A percentile compares a stretch with the other conserved stretches of the same genome.
Conservation (phyloP, 345 rosid species). For the Euphorbia pulcherrima region DNA sequence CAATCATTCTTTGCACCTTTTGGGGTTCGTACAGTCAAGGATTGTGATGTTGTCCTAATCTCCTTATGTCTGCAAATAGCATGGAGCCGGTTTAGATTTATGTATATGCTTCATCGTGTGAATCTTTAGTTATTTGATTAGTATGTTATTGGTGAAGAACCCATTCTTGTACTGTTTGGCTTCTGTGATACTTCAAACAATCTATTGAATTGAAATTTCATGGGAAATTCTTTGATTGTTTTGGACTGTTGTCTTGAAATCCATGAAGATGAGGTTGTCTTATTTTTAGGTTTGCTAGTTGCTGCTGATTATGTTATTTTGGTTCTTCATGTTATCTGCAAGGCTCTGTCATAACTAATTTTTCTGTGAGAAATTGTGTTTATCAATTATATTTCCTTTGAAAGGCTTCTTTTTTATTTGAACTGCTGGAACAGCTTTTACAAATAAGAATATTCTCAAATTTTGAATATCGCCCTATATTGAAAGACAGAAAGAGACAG, state of each 20-base stretch:
- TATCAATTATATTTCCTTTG: neutral
- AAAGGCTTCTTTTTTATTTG: neutral
- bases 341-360: neutral
- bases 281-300: neutral
- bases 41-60: neutral
- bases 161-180: neutral
- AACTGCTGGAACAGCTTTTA: neutral
- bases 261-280: neutral
- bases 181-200: neutral
- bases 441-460: neutral
- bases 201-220: conserved; percentile 2
- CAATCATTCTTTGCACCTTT: neutral
- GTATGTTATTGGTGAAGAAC: neutral
- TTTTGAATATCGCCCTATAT: neutral
- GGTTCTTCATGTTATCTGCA: neutral
- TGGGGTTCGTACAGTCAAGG: neutral
- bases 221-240: neutral
- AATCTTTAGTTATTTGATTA: neutral
- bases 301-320: neutral
- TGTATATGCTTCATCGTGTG: neutral
- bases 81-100: neutral
- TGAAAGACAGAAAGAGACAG: neutral
- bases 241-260: neutral
- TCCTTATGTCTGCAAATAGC: neutral
- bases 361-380: neutral